A percentile compares a stretch with the other conserved stretches of the same genome.
Evolutionary conservation across 2,329 filamentous ascomycete species (phyloP).

Genomic region (Colletotrichum plurivorum): DNA sequence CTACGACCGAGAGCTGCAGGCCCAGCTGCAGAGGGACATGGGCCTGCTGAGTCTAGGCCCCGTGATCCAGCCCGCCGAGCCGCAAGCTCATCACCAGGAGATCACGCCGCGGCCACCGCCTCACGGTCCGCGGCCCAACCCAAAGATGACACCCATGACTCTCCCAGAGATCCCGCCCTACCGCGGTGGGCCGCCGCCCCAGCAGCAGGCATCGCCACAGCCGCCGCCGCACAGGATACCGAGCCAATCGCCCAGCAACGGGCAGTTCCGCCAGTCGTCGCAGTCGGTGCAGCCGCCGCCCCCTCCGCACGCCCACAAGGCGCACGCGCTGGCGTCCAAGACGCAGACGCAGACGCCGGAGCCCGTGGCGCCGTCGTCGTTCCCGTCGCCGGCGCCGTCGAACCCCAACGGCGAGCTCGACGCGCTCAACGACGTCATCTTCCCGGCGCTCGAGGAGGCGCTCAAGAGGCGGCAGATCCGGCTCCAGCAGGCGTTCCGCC

Average conservation of each 20-base stretch:
- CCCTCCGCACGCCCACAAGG: slow-evolving; percentile 42
- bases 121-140: slow-evolving; percentile 52
- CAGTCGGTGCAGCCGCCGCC: slow-evolving; percentile 34
- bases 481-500: slow-evolving; percentile 66
- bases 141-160: slow-evolving; percentile 57
- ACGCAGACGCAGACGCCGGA: slow-evolving; percentile 51
- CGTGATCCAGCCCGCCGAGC: slow-evolving; percentile 47
- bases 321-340: slow-evolving; percentile 48
- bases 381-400: slow-evolving; percentile 69
- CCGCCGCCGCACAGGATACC: slow-evolving; percentile 45
- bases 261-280: slow-evolving; percentile 42
- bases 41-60: slow-evolving; percentile 66
- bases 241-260: slow-evolving; percentile 38
- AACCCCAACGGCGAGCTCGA: slow-evolving; percentile 81
- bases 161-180: slow-evolving; percentile 71
- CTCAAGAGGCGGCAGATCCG: slow-evolving; percentile 82
- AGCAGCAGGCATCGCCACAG: slow-evolving; percentile 40
- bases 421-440: slow-evolving; percentile 89
- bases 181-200: slow-evolving; percentile 51
- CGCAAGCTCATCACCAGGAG: slow-evolving; percentile 7
- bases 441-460: slow-evolving; percentile 92
- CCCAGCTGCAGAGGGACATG: slow-evolving; percentile 76
- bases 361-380: slow-evolving; percentile 60
- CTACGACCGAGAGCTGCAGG: slow-evolving; percentile 72
- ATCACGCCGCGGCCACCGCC: slow-evolving; percentile 41